Conservation (phyloP, 768 basidiomycete genomes). For the Boletus coccyginus region DNA sequence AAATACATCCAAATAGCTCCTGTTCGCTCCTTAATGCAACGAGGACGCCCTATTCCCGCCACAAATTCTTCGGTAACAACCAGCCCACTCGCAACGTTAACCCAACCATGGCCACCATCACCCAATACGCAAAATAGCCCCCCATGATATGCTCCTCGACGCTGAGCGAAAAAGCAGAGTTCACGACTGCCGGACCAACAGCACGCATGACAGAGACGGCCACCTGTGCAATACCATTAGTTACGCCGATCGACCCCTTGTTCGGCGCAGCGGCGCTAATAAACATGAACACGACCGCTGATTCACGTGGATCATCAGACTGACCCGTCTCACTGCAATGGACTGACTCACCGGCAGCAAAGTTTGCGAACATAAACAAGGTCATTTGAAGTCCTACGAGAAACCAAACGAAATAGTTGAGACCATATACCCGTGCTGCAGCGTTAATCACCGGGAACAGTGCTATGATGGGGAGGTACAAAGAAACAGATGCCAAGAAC, state of each 20-base stretch:
- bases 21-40: too few species aligned
- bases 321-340: too few species aligned
- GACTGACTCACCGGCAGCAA: too few species aligned
- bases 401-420: constrained; percentile 45
- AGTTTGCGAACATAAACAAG: too few species aligned
- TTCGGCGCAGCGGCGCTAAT: constrained; percentile 65
- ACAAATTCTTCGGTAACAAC: constrained; percentile 33
- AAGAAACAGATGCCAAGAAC: constrained; percentile 49
- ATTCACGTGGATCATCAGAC: background rate
- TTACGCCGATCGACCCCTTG: constrained; percentile 62
- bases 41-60: constrained; percentile 7
- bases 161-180: constrained; percentile 27
- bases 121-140: constrained; percentile 55
- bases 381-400: constrained; percentile 31
- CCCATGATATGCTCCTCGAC: constrained; percentile 41
- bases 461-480: constrained; percentile 44
- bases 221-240: constrained; percentile 52
- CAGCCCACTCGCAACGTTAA: constrained; percentile 30
- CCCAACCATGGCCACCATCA: constrained; percentile 30
- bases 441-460: constrained; percentile 44
- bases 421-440: constrained; percentile 36
- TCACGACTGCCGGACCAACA: constrained; percentile 26
- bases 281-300: constrained; percentile 69
- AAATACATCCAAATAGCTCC: too few species aligned
- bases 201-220: constrained; percentile 30